Evolutionary conservation across 352 stramenopile genomes (phyloP).

Genomic region (Sclerospora graminicola): DNA sequence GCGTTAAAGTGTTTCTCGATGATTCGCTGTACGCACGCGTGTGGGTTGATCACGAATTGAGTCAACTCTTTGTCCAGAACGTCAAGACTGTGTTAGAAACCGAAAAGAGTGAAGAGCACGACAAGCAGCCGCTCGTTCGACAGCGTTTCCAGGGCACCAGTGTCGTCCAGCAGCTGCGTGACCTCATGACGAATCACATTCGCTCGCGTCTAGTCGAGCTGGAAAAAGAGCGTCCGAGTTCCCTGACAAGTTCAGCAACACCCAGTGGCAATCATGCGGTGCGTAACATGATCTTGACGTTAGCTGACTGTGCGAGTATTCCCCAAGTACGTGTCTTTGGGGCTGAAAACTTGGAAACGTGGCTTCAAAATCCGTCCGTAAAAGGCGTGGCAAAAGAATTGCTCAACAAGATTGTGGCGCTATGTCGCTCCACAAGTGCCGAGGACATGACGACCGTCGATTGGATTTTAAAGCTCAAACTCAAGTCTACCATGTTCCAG

Average conservation of each 20-base stretch:
- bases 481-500: constrained; percentile 85
- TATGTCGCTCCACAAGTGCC: constrained; percentile 48
- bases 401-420: constrained; percentile 59
- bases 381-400: constrained; percentile 65
- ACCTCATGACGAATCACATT: constrained; percentile 65
- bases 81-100: constrained; percentile 57
- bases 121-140: constrained; percentile 21
- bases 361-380: constrained; percentile 70
- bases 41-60: constrained; percentile 82
- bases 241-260: constrained; percentile 7
- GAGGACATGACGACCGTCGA: constrained; percentile 59
- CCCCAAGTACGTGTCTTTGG: constrained; percentile 49
- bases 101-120: constrained; percentile 10
- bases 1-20: constrained; percentile 80
- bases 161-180: constrained; percentile 37
- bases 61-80: constrained; percentile 62
- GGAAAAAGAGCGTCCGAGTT: constrained; percentile 47
- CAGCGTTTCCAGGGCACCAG: constrained; percentile 33
- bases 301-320: constrained; percentile 55
- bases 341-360: constrained; percentile 68
- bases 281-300: constrained; percentile 66
- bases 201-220: constrained; percentile 47
- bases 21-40: constrained; percentile 70
- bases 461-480: constrained; percentile 69
- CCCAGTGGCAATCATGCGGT: constrained; percentile 40